A percentile compares a stretch with the other conserved stretches of the same genome.
Evolutionary conservation across 2,329 filamentous ascomycete species (phyloP).

Genomic region (Stagonosporopsis chrysanthemi): DNA sequence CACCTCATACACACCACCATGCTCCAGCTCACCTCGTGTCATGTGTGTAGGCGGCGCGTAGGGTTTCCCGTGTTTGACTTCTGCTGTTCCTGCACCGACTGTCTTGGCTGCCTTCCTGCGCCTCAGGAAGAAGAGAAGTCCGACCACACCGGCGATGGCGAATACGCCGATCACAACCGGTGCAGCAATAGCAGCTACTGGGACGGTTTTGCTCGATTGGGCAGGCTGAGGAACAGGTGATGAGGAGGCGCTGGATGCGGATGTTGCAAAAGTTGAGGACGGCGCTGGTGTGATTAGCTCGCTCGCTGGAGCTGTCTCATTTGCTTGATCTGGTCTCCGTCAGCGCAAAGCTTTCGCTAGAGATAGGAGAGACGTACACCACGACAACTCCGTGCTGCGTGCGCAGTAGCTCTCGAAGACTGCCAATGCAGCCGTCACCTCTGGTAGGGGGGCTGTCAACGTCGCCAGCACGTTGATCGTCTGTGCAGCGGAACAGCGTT

Average conservation of each 20-base stretch:
- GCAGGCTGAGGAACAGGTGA: neutral
- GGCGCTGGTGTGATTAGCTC: neutral
- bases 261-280: neutral
- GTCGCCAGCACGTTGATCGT: neutral
- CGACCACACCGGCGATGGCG: slow-evolving; percentile 5
- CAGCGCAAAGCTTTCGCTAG: neutral
- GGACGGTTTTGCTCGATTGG: slow-evolving; percentile 1
- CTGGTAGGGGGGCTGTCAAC: neutral
- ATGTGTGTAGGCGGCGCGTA: neutral
- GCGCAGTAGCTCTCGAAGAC: slow-evolving; percentile 11
- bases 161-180: slow-evolving; percentile 10
- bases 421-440: neutral
- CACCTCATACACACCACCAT: neutral
- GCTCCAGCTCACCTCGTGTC: neutral
- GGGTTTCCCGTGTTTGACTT: neutral
- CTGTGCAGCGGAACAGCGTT: neutral
- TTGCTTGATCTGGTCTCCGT: neutral
- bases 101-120: slow-evolving; percentile 1
- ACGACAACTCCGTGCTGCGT: slow-evolving; percentile 7
- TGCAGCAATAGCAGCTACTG: slow-evolving; percentile 17
- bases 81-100: neutral
- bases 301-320: neutral
- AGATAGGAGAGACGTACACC: slow-evolving; percentile 5
- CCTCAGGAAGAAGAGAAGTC: slow-evolving; percentile 11
- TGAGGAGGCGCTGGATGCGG: neutral